Evolutionary conservation across 345 rosid species (phyloP).

Genomic region (Raphanus raphanistrum): DNA sequence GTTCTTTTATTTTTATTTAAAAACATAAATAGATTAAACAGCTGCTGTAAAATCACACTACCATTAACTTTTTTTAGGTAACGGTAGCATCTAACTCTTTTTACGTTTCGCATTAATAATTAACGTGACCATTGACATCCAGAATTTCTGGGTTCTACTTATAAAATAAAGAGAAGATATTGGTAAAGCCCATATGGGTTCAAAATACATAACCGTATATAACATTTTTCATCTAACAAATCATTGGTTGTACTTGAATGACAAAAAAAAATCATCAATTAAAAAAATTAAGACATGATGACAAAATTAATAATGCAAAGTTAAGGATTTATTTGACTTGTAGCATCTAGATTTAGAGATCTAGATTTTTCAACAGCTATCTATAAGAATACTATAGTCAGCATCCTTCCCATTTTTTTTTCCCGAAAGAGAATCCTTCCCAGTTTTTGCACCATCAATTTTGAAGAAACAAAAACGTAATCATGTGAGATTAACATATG

Average conservation of each 20-base stretch:
- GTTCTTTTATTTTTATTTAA: neutral
- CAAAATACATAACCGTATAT: neutral
- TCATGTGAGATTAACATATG: neutral
- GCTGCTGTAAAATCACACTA: conserved; percentile 29
- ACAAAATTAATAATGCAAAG: conserved; percentile 9
- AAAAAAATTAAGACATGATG: neutral
- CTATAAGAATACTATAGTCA: neutral
- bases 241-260: neutral
- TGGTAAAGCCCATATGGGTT: neutral
- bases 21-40: conserved; percentile 5
- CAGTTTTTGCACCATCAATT: neutral
- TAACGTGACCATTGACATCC: conserved; percentile 35
- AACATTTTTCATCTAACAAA: neutral
- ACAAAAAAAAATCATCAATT: neutral
- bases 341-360: neutral
- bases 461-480: neutral
- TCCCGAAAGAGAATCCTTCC: neutral
- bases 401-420: neutral
- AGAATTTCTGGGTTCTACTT: conserved; percentile 26
- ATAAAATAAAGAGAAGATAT: neutral
- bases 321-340: conserved; percentile 24
- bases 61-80: conserved; percentile 23
- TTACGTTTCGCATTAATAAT: neutral
- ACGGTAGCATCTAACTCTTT: conserved; percentile 29
- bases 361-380: conserved; percentile 3